phyloP scores from a whole-genome alignment of 352 stramenopile genomes.

The Pythium brassicae region DNA sequence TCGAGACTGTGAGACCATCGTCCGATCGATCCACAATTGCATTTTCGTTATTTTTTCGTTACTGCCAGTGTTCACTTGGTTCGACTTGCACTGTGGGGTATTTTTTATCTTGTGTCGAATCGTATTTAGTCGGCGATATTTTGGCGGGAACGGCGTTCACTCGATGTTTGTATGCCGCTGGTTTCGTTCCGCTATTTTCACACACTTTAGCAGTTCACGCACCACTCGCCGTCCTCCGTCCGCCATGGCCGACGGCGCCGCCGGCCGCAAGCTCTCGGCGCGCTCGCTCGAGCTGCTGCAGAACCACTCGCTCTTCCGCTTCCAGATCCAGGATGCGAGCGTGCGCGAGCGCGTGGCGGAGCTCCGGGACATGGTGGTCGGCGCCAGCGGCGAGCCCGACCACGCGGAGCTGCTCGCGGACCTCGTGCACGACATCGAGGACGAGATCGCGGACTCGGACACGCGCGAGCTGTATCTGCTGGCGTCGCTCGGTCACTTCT shows the following conservation, averaged over 20 bases:
- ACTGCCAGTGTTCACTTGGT: neutral
- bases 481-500: slow-evolving; percentile 51
- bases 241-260: neutral
- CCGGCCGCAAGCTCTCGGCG: slow-evolving; percentile 7
- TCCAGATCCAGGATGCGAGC: slow-evolving; percentile 45
- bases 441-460: slow-evolving; percentile 48
- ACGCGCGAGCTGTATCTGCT: slow-evolving; percentile 44
- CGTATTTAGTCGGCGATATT: neutral
- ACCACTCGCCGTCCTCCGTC: no score
- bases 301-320: slow-evolving; percentile 59
- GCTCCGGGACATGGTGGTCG: slow-evolving; percentile 45
- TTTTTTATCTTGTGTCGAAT: neutral
- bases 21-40: neutral
- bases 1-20: no score
- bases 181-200: no score
- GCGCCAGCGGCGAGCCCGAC: slow-evolving; percentile 36
- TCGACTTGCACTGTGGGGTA: neutral
- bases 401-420: slow-evolving; percentile 42
- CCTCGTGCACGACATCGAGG: slow-evolving; percentile 15
- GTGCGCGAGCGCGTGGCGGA: slow-evolving; percentile 34
- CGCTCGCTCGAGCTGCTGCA: slow-evolving; percentile 26
- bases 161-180: slow-evolving; percentile 3
- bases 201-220: no score
- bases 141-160: neutral
- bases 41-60: neutral